These are phyloP conservation scores for Sporobolomyces pararoseus DNA, from an alignment of 768 basidiomycete genomes.

Conservation along the genomic window DNA sequence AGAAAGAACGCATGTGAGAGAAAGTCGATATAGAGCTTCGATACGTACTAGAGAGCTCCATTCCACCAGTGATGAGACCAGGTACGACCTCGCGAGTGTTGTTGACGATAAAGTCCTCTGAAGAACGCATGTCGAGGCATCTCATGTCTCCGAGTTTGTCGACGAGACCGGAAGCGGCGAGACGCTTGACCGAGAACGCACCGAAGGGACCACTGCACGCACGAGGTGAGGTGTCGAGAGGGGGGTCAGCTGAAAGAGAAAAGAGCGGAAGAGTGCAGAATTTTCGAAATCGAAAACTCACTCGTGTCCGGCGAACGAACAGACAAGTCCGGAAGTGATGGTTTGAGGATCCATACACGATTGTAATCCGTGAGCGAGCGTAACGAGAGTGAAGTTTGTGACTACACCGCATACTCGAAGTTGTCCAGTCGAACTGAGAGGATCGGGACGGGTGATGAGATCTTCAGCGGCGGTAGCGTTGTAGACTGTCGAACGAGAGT, in stretches of 20 bases:
- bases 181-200: slow-evolving; percentile 72
- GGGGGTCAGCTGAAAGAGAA: slow-evolving; percentile 36
- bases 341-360: slow-evolving; percentile 13
- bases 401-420: slow-evolving; percentile 58
- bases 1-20: no score
- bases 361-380: slow-evolving; percentile 55
- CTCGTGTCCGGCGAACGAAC: slow-evolving; percentile 72
- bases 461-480: slow-evolving; percentile 68
- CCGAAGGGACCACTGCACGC: slow-evolving; percentile 60
- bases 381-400: slow-evolving; percentile 53
- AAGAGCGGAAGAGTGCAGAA: slow-evolving; percentile 45
- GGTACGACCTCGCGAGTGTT: slow-evolving; percentile 68
- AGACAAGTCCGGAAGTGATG: slow-evolving; percentile 65
- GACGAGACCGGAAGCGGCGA: slow-evolving; percentile 66
- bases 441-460: slow-evolving; percentile 63
- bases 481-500: slow-evolving; percentile 25
- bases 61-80: slow-evolving; percentile 58
- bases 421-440: slow-evolving; percentile 28
- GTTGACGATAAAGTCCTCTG: slow-evolving; percentile 62
- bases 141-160: slow-evolving; percentile 75
- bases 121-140: slow-evolving; percentile 72
- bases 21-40: not conserved
- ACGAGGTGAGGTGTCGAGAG: not conserved
- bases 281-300: slow-evolving; percentile 50
- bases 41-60: slow-evolving; percentile 61